Conservation (phyloP, 108 stramenopile genomes). For the Nannochloropsis gaditana region DNA sequence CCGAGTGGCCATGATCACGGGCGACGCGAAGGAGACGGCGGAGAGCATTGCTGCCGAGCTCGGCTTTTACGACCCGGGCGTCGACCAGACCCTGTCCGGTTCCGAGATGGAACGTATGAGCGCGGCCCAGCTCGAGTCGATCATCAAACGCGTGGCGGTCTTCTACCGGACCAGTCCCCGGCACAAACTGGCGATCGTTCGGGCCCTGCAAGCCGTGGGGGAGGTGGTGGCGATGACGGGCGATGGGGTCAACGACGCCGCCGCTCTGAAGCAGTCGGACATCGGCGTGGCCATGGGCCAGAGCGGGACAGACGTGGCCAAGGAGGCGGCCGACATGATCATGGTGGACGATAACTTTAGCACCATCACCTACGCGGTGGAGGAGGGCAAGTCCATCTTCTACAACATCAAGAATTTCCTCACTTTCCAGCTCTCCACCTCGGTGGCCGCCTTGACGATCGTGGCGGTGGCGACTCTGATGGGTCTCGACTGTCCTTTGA, state of each 20-base stretch:
- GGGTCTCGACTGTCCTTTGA: conserved; percentile 78
- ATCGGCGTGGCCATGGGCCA: conserved; percentile 97
- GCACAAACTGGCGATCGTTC: conserved; percentile 88
- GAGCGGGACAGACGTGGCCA: conserved; percentile 92
- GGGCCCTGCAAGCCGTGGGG: conserved; percentile 76
- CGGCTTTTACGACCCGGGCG: conserved; percentile 61
- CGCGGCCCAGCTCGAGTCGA: conserved; percentile 61
- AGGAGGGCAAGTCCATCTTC: conserved; percentile 95
- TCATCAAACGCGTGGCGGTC: conserved; percentile 63
- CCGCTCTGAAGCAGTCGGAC: conserved; percentile 80
- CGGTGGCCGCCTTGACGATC: conserved; percentile 85
- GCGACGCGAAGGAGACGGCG: conserved; percentile 89
- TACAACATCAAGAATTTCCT: conserved; percentile 97
- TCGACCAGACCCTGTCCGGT: conserved; percentile 42
- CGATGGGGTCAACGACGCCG: conserved; percentile 94
- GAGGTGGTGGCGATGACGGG: conserved; percentile 97
- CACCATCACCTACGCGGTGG: conserved; percentile 80
- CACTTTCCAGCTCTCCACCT: conserved; percentile 86
- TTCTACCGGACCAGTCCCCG: conserved; percentile 88
- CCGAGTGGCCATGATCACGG: conserved; percentile 91
- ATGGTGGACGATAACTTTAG: conserved; percentile 84
- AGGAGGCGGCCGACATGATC: conserved; percentile 91
- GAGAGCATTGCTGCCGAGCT: conserved; percentile 77
- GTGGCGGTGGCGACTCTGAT: conserved; percentile 77
- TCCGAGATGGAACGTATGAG: conserved; percentile 58